Percentiles rank a stretch among this genome's conserved stretches.
These are phyloP conservation scores for Cercophora samala DNA, from an alignment of 495 filamentous ascomycete genomes.

Conservation along the genomic window DNA sequence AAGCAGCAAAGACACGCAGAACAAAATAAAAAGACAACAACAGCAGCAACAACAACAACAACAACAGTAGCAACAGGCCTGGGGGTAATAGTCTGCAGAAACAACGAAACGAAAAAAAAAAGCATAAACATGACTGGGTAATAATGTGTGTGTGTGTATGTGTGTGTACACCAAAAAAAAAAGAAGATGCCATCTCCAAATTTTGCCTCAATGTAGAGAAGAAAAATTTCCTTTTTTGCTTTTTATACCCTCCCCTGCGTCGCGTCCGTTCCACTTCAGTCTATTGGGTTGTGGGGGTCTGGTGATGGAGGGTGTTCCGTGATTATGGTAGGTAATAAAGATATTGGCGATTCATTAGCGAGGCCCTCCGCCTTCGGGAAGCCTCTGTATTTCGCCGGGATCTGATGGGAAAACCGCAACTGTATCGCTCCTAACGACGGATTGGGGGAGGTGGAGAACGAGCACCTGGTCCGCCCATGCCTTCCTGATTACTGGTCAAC, in stretches of 20 bases:
- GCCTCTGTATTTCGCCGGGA: background rate
- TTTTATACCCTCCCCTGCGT: background rate
- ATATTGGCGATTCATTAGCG: background rate
- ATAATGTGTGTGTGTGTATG: background rate
- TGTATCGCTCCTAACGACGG: slow-evolving; percentile 28
- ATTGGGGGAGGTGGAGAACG: slow-evolving; percentile 23
- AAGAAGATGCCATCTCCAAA: background rate
- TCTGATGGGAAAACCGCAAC: background rate
- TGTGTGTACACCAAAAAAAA: background rate
- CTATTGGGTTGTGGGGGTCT: background rate
- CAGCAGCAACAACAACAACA: too few relatives aligned
- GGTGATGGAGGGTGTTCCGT: too few relatives aligned
- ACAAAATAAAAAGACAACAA: too few relatives aligned
- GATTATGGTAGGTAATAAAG: background rate
- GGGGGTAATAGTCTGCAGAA: too few relatives aligned
- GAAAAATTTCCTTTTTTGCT: background rate
- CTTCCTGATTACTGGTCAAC: slow-evolving; percentile 66
- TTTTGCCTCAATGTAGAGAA: background rate
- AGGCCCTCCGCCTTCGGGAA: background rate
- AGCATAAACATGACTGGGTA: background rate
- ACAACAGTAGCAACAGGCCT: too few relatives aligned
- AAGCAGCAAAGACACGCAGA: too few relatives aligned
- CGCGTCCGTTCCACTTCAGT: background rate
- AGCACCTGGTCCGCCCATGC: slow-evolving; percentile 13
- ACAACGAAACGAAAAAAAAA: too few relatives aligned